Percentiles rank a stretch among this genome's conserved stretches.
Evolutionary conservation across 352 stramenopile genomes (phyloP).

Genomic region (Pseudoperonospora humuli): DNA sequence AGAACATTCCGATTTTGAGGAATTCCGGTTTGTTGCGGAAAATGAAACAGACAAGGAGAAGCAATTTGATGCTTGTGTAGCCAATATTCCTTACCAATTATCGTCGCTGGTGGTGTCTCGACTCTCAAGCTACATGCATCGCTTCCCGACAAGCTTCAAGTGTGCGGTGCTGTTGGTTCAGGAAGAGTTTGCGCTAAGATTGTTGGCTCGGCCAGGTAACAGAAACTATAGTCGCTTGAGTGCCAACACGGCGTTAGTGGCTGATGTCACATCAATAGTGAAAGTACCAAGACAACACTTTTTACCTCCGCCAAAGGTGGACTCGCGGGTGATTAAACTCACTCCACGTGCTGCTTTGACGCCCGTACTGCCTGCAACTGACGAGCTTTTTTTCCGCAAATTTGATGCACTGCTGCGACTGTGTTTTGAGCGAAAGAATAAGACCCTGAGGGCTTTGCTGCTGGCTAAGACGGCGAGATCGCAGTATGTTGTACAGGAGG

Average conservation of each 20-base stretch:
- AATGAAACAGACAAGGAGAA: background rate
- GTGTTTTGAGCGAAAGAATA: constrained; percentile 81
- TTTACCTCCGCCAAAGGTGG: constrained; percentile 71
- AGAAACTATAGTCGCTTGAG: constrained; percentile 79
- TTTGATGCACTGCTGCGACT: constrained; percentile 71
- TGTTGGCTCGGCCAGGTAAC: constrained; percentile 61
- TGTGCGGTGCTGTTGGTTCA: constrained; percentile 76
- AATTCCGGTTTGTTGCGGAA: constrained; percentile 23
- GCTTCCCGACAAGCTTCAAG: constrained; percentile 41
- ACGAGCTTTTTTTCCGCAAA: constrained; percentile 57
- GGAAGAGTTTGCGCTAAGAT: constrained; percentile 72
- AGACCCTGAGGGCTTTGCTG: constrained; percentile 71
- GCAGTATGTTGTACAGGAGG: constrained; percentile 20
- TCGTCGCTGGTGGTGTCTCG: constrained; percentile 75
- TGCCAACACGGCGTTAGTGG: constrained; percentile 70
- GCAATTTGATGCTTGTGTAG: constrained; percentile 64
- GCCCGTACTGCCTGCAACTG: constrained; percentile 12
- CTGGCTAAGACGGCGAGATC: constrained; percentile 50
- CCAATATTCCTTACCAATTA: constrained; percentile 86
- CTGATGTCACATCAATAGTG: constrained; percentile 52
- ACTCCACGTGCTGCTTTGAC: constrained; percentile 19
- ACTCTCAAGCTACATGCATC: constrained; percentile 65
- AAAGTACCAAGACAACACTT: constrained; percentile 59
- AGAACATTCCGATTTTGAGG: constrained; percentile 38
- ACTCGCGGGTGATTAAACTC: constrained; percentile 77